phyloP scores from a whole-genome alignment of 2,329 filamentous ascomycete genomes.

The Chaetoscypha palmicola region DNA sequence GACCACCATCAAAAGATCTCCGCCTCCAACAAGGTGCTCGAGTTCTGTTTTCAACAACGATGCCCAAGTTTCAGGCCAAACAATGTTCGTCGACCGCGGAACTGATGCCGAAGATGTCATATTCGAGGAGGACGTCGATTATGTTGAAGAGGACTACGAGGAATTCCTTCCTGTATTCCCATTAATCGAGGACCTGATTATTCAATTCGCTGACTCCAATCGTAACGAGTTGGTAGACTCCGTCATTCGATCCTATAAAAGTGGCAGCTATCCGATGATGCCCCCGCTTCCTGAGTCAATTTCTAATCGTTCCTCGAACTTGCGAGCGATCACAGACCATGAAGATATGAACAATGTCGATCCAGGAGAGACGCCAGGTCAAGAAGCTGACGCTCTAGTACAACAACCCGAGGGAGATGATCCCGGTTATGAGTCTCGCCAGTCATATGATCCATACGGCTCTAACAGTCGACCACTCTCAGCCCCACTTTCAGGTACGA shows the following conservation, averaged over 20 bases:
- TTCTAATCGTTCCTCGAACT: neutral
- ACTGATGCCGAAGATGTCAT: conserved; percentile 31
- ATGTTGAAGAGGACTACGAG: conserved; percentile 3
- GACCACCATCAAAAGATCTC: conserved; percentile 30
- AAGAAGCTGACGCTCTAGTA: neutral
- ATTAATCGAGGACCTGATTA: conserved; percentile 48
- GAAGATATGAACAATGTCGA: too few species aligned
- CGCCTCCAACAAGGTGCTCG: conserved; percentile 8
- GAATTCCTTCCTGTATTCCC: conserved; percentile 40
- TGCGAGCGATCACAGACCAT: neutral
- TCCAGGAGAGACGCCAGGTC: too few species aligned
- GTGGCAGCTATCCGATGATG: conserved; percentile 32
- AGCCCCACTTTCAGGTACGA: neutral
- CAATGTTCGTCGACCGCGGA: conserved; percentile 35
- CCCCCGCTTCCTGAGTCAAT: conserved; percentile 1
- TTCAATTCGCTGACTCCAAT: conserved; percentile 44
- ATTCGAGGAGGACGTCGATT: neutral
- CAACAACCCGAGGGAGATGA: conserved; percentile 1
- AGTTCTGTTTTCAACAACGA: conserved; percentile 3
- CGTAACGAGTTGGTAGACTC: conserved; percentile 39
- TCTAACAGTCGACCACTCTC: neutral
- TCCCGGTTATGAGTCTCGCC: conserved; percentile 1
- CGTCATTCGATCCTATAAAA: conserved; percentile 41
- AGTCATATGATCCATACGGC: conserved; percentile 4
- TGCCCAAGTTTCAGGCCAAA: neutral